These are phyloP conservation scores for Colletotrichum graminicola DNA, from an alignment of 2,329 filamentous ascomycete genomes.

Conservation along the genomic window DNA sequence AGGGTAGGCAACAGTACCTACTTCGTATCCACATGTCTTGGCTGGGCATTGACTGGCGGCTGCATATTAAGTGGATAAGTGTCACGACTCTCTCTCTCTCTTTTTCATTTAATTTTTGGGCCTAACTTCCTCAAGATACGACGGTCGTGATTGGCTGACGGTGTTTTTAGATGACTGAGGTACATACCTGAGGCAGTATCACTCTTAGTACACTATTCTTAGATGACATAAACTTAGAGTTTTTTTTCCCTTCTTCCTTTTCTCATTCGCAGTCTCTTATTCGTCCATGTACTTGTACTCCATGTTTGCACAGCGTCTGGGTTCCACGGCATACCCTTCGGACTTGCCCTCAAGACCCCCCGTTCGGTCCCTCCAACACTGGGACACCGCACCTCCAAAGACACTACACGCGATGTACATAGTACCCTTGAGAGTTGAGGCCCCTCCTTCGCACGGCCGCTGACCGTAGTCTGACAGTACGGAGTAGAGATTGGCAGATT, in stretches of 20 bases:
- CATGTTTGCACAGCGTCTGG: background rate
- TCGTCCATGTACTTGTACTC: background rate
- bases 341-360: background rate
- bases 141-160: background rate
- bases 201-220: background rate
- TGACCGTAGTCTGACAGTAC: background rate
- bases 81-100: background rate
- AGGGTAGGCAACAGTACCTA: background rate
- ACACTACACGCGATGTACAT: background rate
- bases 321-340: background rate
- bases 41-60: slow-evolving; percentile 10
- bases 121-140: background rate
- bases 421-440: slow-evolving; percentile 4
- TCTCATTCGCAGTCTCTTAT: too few relatives aligned
- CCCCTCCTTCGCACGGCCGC: background rate
- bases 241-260: background rate
- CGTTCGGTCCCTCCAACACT: too few relatives aligned
- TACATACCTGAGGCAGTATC: too few relatives aligned
- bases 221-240: slow-evolving; percentile 3
- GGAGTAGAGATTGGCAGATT: slow-evolving; percentile 11
- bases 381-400: too few relatives aligned
- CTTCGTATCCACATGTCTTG: background rate
- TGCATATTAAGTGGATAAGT: slow-evolving; percentile 23
- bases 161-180: background rate
- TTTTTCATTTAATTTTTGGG: background rate